phyloP scores from a whole-genome alignment of 2,329 filamentous ascomycete species.

The Cladosporium halotolerans region DNA sequence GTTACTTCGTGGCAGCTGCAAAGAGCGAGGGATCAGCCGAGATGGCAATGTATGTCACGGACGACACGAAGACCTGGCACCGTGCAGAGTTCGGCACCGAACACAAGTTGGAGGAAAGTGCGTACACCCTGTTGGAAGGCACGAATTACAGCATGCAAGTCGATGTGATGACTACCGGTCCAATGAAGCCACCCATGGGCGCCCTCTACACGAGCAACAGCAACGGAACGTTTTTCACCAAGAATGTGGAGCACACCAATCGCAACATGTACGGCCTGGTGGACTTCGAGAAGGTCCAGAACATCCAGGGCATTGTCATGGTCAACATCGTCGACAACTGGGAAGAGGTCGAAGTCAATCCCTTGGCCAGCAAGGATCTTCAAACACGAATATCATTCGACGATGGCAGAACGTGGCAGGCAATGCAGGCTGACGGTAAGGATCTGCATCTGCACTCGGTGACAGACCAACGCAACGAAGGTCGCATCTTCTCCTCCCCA shows the following conservation, averaged over 20 bases:
- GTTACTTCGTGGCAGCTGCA: constrained; percentile 77
- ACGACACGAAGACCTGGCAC: constrained; percentile 81
- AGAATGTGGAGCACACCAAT: constrained; percentile 89
- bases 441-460: constrained; percentile 86
- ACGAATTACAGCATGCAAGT: constrained; percentile 98
- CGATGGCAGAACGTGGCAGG: constrained; percentile 79
- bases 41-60: constrained; percentile 83
- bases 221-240: constrained; percentile 91
- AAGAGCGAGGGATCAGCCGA: constrained; percentile 76
- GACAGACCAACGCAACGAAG: constrained; percentile 73
- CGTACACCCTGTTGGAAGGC: constrained; percentile 90
- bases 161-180: constrained; percentile 68
- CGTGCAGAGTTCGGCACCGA: constrained; percentile 74
- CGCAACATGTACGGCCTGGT: constrained; percentile 69
- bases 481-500: constrained; percentile 85
- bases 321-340: constrained; percentile 87
- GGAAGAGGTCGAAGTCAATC: constrained; percentile 60
- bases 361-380: constrained; percentile 55
- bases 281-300: constrained; percentile 90
- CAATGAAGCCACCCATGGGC: constrained; percentile 61
- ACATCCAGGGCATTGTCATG: constrained; percentile 86
- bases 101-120: constrained; percentile 75
- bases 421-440: constrained; percentile 60
- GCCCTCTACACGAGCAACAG: constrained; percentile 93
- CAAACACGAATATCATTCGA: constrained; percentile 87